These are phyloP conservation scores for Tetradesmus lagerheimii DNA, from an alignment of 139 green algal genomes.

Conservation along the genomic window DNA sequence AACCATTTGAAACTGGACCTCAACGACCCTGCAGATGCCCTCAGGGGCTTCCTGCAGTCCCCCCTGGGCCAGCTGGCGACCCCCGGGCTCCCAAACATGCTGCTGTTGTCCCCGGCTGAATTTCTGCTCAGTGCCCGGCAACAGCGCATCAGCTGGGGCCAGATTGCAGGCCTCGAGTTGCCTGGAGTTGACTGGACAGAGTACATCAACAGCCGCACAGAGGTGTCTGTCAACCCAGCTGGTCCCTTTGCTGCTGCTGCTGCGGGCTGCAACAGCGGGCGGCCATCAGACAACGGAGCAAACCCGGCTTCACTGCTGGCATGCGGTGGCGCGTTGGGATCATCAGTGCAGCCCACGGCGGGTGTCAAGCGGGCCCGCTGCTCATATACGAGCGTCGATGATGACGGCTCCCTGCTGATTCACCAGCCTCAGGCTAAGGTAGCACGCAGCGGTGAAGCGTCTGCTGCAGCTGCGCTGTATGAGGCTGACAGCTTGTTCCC, in stretches of 20 bases:
- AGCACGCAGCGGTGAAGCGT: neutral
- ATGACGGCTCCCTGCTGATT: slow-evolving; percentile 27
- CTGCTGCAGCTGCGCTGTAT: neutral
- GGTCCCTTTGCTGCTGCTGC: neutral
- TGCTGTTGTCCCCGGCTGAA: no score
- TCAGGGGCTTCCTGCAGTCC: slow-evolving; percentile 1
- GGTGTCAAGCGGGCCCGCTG: neutral
- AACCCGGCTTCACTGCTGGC: neutral
- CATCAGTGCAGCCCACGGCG: neutral
- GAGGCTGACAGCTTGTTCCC: neutral
- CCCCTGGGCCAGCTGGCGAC: no score
- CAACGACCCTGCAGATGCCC: neutral
- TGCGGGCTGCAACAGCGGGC: neutral
- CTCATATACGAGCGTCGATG: neutral
- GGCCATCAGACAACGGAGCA: neutral
- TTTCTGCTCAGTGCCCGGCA: no score
- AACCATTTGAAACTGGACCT: no score
- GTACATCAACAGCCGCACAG: neutral
- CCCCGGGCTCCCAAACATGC: no score
- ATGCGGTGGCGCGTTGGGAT: neutral
- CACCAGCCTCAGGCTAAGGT: slow-evolving; percentile 25
- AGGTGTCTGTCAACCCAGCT: neutral
- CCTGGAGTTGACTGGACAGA: no score
- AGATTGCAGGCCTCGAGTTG: no score
- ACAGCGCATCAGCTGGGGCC: slow-evolving; percentile 40